These are phyloP conservation scores for Elaeis guineensis DNA, from an alignment of 176 grass and related monocot species.

Conservation along the genomic window DNA sequence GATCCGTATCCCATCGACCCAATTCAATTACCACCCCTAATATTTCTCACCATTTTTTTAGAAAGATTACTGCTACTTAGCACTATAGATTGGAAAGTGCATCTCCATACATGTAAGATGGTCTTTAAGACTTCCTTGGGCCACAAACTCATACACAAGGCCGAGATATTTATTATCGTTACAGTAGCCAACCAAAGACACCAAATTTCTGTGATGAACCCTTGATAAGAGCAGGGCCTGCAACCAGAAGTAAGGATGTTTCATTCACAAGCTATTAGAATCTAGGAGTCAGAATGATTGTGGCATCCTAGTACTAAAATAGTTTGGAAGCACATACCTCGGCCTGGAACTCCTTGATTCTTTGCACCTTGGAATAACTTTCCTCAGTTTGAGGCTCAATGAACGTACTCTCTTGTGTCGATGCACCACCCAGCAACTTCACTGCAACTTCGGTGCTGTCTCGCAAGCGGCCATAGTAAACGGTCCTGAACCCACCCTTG, in stretches of 20 bases:
- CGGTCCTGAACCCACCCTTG: slow-evolving; percentile 59
- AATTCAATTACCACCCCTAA: too few relatives aligned
- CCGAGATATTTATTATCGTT: slow-evolving; percentile 43
- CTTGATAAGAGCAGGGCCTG: slow-evolving; percentile 51
- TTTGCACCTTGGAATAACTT: too few relatives aligned
- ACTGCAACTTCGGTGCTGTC: slow-evolving; percentile 5
- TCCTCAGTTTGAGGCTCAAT: too few relatives aligned
- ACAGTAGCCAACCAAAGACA: slow-evolving; percentile 71
- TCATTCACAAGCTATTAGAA: background rate
- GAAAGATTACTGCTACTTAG: too few relatives aligned
- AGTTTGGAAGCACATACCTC: slow-evolving; percentile 38
- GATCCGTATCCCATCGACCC: too few relatives aligned
- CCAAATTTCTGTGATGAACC: slow-evolving; percentile 64
- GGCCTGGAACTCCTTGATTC: slow-evolving; percentile 39
- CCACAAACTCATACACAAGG: slow-evolving; percentile 54
- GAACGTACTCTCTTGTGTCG: slow-evolving; percentile 28
- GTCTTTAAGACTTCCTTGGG: slow-evolving; percentile 23
- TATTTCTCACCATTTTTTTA: too few relatives aligned
- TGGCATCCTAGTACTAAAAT: too few relatives aligned
- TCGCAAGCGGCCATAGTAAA: slow-evolving; percentile 51
- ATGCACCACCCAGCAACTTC: background rate
- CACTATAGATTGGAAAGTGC: too few relatives aligned
- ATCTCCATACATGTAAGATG: slow-evolving; percentile 16
- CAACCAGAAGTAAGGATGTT: background rate
- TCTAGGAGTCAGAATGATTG: too few relatives aligned